phyloP scores from a whole-genome alignment of 306 rosid genomes.

The Myrica gale region DNA sequence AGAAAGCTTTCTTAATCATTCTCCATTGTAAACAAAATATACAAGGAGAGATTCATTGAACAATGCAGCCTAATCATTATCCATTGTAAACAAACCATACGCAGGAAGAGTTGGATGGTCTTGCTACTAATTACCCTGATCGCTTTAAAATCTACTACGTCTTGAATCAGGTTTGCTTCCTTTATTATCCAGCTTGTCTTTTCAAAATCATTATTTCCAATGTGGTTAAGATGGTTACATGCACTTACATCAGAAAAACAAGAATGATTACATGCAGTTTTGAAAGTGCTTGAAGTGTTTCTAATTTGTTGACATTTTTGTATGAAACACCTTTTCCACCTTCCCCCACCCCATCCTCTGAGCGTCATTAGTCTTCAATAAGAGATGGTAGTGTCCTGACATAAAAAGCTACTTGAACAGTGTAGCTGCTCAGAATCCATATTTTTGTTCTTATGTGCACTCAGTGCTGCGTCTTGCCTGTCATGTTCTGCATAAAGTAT shows the following conservation, averaged over 20 bases:
- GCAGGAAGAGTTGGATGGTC: conserved; percentile 88
- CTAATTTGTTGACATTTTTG: neutral
- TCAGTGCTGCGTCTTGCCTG: neutral
- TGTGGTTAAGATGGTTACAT: neutral
- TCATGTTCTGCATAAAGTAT: neutral
- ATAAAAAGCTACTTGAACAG: neutral
- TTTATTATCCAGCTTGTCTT: conserved; percentile 20
- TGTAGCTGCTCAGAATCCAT: neutral
- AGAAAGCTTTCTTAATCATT: neutral
- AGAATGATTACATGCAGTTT: neutral
- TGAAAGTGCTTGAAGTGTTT: neutral
- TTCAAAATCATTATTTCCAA: neutral
- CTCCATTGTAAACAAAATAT: too few species aligned
- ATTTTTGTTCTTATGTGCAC: neutral
- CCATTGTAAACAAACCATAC: too few species aligned
- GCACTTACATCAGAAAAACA: too few species aligned
- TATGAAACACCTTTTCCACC: neutral
- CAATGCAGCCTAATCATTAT: too few species aligned
- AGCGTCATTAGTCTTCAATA: too few species aligned
- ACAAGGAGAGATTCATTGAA: too few species aligned
- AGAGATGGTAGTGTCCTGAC: neutral
- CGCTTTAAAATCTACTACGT: conserved; percentile 72
- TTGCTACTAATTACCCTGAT: conserved; percentile 62
- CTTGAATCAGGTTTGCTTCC: conserved; percentile 69
- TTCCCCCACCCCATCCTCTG: neutral